Base-by-base conservation (phyloP, 139 green algal species). In the Picochlorum sp. region DNA sequence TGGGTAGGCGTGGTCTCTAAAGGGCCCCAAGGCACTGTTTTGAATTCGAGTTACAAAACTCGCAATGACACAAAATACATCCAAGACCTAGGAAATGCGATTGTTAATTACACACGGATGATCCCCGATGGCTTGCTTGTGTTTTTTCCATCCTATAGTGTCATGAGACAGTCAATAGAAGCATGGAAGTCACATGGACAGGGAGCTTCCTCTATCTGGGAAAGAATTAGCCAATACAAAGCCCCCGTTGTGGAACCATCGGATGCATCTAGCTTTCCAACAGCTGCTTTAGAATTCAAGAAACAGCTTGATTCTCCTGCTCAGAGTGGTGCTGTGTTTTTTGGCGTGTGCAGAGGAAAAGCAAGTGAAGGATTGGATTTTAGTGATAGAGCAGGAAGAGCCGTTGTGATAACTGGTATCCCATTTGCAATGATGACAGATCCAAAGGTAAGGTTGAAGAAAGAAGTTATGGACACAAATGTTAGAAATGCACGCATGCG, bases 281-380 rank as follows among this genome's bases (percentile, higher is more conserved):
- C 67, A 23, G 83, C 80, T 6, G 83, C 88, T 6, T 63, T 84
- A 20, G 82, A 90, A 50, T 96, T 85, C 64, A 63, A 69, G 8
- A 30, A 59, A n/a, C 90, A 90, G 71, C 75, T 96, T 56, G 73
- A 84, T 30, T 82, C 88, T 63, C 74, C 82, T 0, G 58, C 52
- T 6, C 70, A 64, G 10, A 58, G 57, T 20, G 91, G 93, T 0
- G 91, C 90, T 6, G 75, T 93, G 13, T 90, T 98, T 65, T 92
- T 98, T 56, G 89, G 88, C 3, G 93, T 98, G 18, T 96, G 84
- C 80, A 74, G 80, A 11, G 80, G 74, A 61, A 83, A 97, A 82
- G 91, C 93, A 2, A 95, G 85, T 65, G 94, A 99, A 78, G 94
- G 94, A 11, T 79, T 99, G 24, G 94, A 99, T 76, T 99, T 99